Conservation (phyloP, 73 alveolate genomes). For the Paramecium octaurelia region DNA sequence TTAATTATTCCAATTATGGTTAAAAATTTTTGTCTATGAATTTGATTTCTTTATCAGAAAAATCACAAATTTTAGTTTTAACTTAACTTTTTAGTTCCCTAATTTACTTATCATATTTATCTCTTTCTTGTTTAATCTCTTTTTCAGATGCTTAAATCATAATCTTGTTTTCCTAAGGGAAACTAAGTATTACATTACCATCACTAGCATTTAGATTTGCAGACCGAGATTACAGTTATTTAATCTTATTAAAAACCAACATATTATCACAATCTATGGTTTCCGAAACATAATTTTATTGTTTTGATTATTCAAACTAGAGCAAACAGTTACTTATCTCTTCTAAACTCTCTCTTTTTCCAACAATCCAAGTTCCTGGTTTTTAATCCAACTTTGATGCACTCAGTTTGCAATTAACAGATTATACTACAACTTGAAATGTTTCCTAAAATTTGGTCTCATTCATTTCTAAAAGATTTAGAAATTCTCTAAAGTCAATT, state of each 20-base stretch:
- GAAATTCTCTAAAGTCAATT: not conserved
- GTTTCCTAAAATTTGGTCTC: not conserved
- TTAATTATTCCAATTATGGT: not conserved
- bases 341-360: not conserved
- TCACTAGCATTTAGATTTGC: not conserved
- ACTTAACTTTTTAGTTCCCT: not conserved
- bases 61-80: not conserved
- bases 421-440: not conserved
- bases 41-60: not conserved
- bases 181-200: not conserved
- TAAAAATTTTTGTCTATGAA: not conserved
- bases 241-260: not conserved
- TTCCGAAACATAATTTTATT: not conserved
- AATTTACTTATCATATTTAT: not conserved
- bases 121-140: not conserved
- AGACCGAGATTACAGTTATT: not conserved
- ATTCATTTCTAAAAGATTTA: not conserved
- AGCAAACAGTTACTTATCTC: not conserved
- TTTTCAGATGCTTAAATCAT: not conserved
- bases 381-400: not conserved
- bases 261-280: not conserved
- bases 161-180: not conserved
- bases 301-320: not conserved
- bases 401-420: too few species aligned
- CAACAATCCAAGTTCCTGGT: not conserved